Base-by-base conservation (phyloP, 2,329 filamentous ascomycete genomes). In the Amesomyces nigricolor region DNA sequence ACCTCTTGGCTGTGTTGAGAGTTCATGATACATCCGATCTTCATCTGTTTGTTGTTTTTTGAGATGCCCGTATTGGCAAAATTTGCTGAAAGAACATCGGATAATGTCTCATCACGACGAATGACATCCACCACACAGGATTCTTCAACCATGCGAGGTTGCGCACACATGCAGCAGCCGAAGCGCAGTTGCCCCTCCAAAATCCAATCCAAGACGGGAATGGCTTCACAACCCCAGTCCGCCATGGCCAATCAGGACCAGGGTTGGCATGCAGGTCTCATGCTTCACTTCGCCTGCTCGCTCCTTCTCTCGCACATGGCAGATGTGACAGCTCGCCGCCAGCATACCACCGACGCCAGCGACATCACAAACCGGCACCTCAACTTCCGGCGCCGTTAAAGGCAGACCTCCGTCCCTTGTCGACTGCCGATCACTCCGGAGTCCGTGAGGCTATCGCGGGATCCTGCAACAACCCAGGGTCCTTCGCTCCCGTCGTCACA, bases 401-500 rank as follows among this genome's bases (percentile, higher is more conserved):
- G 17, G 46, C n/a, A 26, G 40, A 17, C 35, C 47, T 32, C 46
- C 29, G 46, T 29, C 26, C 42, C 32, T 47, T 47, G 42, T 40
- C 32, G 16, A 14, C 19, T 19, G 35, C n/a, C 17, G 13, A 48
- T 30, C 39, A 16, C n/a, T 17, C 3, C 10, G 11, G 9, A 45
- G 17, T 13, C 3, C 10, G 11, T 8, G 48, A 51, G 26, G 42
- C 45, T 46, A 14, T 19, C 26, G 30, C 32, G 19, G n/a, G 13
- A 14, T 39, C 17, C 30, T 30, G 13, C 38, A 7, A 35, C 32
- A 13, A 35, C 32, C 46, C 44, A 47, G 46, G 47, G 47, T 56
- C 47, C 54, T 54, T 51, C 50, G 44, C 22, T 51, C 40, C 40
- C 58, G 44, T 46, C 51, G 55, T 51, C 39, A 50, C 30, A 26